Evolutionary conservation across 306 rosid species (phyloP).

Genomic region (Acacia crassicarpa): DNA sequence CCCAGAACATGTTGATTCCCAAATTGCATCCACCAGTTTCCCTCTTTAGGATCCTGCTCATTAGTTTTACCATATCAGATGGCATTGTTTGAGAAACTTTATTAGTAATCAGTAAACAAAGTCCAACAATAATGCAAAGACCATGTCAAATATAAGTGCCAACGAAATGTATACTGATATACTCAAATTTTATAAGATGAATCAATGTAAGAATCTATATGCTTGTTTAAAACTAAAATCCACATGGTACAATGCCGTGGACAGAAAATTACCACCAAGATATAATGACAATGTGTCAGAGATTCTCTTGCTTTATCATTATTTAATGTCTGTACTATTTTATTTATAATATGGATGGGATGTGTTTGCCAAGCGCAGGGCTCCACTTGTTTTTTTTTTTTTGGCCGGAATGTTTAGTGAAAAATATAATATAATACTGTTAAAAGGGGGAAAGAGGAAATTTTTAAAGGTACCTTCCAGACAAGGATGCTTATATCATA

Average conservation of each 20-base stretch:
- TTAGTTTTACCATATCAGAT: conserved; percentile 28
- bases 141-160: neutral
- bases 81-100: neutral
- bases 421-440: conserved; percentile 26
- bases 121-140: neutral
- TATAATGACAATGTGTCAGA: conserved; percentile 39
- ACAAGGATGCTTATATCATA: conserved; percentile 57
- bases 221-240: neutral
- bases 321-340: conserved; percentile 18
- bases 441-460: neutral
- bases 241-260: neutral
- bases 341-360: neutral
- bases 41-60: conserved; percentile 66
- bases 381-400: conserved; percentile 16
- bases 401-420: conserved; percentile 37
- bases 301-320: conserved; percentile 36
- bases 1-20: conserved; percentile 54
- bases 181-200: neutral
- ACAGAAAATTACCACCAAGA: neutral
- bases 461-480: conserved; percentile 51
- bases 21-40: conserved; percentile 70
- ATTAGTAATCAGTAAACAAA: neutral
- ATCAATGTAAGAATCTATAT: neutral
- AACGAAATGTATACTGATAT: too few relatives aligned
- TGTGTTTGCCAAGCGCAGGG: conserved; percentile 24